Evolutionary conservation across 352 stramenopile genomes (phyloP).

Genomic region (Phytopythium boreale): DNA sequence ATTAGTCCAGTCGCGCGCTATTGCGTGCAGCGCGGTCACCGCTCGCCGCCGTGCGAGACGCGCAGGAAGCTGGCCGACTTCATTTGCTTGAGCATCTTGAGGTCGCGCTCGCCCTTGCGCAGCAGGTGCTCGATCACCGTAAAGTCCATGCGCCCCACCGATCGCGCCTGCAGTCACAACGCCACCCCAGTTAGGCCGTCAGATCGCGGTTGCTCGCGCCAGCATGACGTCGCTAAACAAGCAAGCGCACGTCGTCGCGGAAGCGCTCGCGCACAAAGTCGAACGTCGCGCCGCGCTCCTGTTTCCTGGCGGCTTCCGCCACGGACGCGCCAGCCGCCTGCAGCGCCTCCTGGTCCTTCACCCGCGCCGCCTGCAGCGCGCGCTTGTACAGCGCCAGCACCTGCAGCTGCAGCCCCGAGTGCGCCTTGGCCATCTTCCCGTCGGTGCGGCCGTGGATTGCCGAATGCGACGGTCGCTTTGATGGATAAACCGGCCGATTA

Average conservation of each 20-base stretch:
- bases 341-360: slow-evolving; percentile 46
- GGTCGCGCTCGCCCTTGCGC: slow-evolving; percentile 78
- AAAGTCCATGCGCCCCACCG: slow-evolving; percentile 73
- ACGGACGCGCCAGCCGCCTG: background rate
- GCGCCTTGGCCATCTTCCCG: slow-evolving; percentile 14
- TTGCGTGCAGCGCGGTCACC: background rate
- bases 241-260: slow-evolving; percentile 53
- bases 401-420: slow-evolving; percentile 79
- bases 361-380: slow-evolving; percentile 45
- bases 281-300: slow-evolving; percentile 15
- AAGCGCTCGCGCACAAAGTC: slow-evolving; percentile 78
- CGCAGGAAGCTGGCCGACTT: slow-evolving; percentile 57
- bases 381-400: slow-evolving; percentile 74
- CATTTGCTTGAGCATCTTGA: slow-evolving; percentile 76
- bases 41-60: slow-evolving; percentile 23
- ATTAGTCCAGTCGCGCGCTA: background rate
- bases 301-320: background rate
- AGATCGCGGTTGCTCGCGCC: background rate
- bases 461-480: background rate
- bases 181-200: too few species aligned
- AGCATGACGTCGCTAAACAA: background rate
- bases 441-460: background rate
- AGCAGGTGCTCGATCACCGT: slow-evolving; percentile 82
- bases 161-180: slow-evolving; percentile 25
- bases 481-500: background rate